These are phyloP conservation scores for Anacardium occidentale DNA, from an alignment of 345 rosid species.

Conservation along the genomic window DNA sequence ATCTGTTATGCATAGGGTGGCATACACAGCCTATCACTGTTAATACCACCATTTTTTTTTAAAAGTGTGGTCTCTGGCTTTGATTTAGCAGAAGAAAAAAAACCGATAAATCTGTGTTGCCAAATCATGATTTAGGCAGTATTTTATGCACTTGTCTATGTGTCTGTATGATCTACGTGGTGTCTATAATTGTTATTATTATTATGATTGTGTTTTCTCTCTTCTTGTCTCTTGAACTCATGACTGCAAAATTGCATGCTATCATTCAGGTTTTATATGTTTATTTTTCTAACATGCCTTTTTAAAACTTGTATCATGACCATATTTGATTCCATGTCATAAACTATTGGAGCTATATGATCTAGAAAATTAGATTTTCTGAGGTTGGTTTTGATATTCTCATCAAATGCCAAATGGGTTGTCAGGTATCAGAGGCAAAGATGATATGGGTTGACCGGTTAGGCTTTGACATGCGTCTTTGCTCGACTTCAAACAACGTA, in stretches of 20 bases:
- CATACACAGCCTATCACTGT: not conserved
- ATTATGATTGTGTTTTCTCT: not conserved
- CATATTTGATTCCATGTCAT: not conserved
- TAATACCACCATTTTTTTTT: not conserved
- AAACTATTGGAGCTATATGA: not conserved
- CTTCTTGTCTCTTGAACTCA: not conserved
- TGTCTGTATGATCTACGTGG: no score
- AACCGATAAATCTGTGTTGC: not conserved
- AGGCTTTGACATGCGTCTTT: slow-evolving; percentile 75
- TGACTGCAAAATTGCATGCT: not conserved
- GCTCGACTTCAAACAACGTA: slow-evolving; percentile 46
- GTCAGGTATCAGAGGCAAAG: slow-evolving; percentile 73
- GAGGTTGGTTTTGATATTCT: not conserved
- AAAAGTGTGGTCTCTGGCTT: not conserved
- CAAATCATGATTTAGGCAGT: not conserved
- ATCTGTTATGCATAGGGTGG: not conserved
- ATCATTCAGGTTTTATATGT: not conserved
- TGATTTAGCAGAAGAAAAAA: not conserved
- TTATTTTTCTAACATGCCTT: not conserved
- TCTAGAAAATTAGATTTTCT: not conserved
- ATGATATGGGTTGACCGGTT: slow-evolving; percentile 89
- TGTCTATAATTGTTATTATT: not conserved
- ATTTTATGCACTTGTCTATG: not conserved
- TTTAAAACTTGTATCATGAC: not conserved
- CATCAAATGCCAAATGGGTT: slow-evolving; percentile 15